Evolutionary conservation across 139 green algal genomes (phyloP).

Genomic region (Dunaliella primolecta): DNA sequence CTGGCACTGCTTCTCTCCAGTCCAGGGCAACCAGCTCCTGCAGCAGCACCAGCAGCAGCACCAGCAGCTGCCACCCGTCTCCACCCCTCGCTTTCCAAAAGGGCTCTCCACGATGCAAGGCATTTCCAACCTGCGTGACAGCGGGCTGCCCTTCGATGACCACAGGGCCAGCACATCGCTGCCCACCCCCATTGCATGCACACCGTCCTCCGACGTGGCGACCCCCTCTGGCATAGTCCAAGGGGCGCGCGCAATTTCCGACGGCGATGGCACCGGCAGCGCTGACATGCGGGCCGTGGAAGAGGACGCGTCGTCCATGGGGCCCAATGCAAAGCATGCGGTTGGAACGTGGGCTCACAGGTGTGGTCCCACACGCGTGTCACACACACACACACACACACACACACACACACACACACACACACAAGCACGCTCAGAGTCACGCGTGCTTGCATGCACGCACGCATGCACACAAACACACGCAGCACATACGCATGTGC

Average conservation of each 20-base stretch:
- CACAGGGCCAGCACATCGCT: neutral
- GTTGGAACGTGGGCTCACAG: neutral
- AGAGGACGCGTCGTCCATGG: neutral
- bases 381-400: too few species aligned
- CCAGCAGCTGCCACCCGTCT: neutral
- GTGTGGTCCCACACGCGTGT: too few species aligned
- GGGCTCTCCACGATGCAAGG: too few species aligned
- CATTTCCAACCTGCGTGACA: neutral
- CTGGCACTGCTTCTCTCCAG: neutral
- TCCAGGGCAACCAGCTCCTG: neutral
- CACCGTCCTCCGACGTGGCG: neutral
- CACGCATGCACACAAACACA: neutral
- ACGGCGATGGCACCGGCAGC: neutral
- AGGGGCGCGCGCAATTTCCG: neutral
- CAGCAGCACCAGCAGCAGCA: neutral
- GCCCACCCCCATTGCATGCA: neutral
- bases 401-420: too few species aligned
- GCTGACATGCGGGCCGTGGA: too few species aligned
- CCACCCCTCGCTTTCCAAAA: too few species aligned
- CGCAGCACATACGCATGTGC: neutral
- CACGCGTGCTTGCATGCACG: too few species aligned
- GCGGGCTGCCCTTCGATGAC: neutral
- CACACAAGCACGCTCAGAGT: neutral
- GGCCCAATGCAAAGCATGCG: neutral
- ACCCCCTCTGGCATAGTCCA: too few species aligned